Evolutionary conservation across 495 filamentous ascomycete species (phyloP), one percentile per base, ranked within the genome.

Genomic region (Ascobolus immersus): DNA sequence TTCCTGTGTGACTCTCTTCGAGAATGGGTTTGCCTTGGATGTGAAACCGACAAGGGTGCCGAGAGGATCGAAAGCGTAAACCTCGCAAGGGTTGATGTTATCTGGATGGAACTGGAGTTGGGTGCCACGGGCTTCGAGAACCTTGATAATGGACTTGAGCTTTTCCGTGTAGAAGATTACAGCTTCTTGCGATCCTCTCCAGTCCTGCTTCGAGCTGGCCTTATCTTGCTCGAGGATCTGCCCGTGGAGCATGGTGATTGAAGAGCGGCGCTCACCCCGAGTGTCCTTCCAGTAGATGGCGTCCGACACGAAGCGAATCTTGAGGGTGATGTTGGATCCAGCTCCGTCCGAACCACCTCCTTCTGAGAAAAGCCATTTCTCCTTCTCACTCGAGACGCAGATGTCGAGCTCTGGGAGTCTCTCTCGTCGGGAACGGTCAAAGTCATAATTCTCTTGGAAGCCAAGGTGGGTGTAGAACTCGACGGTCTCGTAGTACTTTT

Each of bases 11-110:
- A 18, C 10, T 14, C 29, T 18, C 17, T 15, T 32, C 2, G 46
- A 39, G 21, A 49, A 49, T 4, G 47, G 45, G 19, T 50, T 50
- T 8, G 21, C 6, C 42, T 49, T 50, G 13, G 32, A 33, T 5
- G 47, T 43, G 23, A 50, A 50, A 9, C 47, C 47, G 13, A 50
- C 43, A 11, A 50, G 34, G n/a, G 46, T 50, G 21, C 47, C 47
- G 11, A 50, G 19, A 7, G 47, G 45, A 20, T 50, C 47, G 41
- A 49, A 37, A 15, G 39, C 34, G 17, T 50, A 50, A 21, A 49
- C 34, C 22, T 50, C 47, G 15, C 36, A 39, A 15, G 46, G 32
- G 12, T 49, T 38, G 11, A 28, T 20, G 17, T 49, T 39, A 23
- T 25, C 48, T 10, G 47, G 47, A 28, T 49, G 45, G 26, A 33